A percentile compares a stretch with the other conserved stretches of the same genome.
Evolutionary conservation across 163 green algal genomes (phyloP).

Genomic region (Trebouxiophyceae sp.): DNA sequence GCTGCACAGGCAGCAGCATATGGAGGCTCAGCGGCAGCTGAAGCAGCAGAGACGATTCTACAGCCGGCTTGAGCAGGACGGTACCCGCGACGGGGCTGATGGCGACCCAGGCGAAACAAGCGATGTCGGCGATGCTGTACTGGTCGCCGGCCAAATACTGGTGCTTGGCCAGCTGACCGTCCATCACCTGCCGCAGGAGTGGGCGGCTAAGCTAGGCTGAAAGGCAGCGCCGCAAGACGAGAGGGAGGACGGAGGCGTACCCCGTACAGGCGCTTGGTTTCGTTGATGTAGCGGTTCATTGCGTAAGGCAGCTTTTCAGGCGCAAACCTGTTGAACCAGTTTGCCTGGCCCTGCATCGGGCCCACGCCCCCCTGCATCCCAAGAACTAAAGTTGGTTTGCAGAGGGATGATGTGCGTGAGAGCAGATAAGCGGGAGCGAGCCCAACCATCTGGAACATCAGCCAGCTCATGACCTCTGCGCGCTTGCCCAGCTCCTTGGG

Average conservation of each 20-base stretch:
- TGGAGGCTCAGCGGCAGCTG: too few relatives aligned
- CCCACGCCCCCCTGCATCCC: constrained; percentile 8
- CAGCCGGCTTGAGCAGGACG: too few relatives aligned
- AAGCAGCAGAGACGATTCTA: too few relatives aligned
- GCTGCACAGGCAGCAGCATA: too few relatives aligned
- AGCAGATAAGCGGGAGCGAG: too few relatives aligned
- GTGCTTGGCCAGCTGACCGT: constrained; percentile 15
- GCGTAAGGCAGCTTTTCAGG: constrained; percentile 26
- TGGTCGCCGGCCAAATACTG: constrained; percentile 25
- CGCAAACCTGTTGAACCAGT: constrained; percentile 31
- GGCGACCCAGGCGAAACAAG: constrained; percentile 32
- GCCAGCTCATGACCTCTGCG: constrained; percentile 31
- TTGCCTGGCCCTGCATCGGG: constrained; percentile 18
- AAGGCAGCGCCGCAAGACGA: too few relatives aligned
- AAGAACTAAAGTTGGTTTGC: too few relatives aligned
- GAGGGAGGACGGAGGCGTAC: too few relatives aligned
- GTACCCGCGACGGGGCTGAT: not conserved
- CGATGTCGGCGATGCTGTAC: constrained; percentile 41
- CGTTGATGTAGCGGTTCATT: constrained; percentile 23
- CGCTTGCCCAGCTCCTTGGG: constrained; percentile 13
- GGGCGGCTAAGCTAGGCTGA: too few relatives aligned
- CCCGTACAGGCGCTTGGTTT: constrained; percentile 7
- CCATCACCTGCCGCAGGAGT: constrained; percentile 5
- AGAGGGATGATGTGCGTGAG: too few relatives aligned
- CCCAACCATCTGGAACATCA: constrained; percentile 33